Evolutionary conservation across 371 early-diverging fungal genomes (phyloP), one percentile per base, ranked within the genome.

Genomic region (Mortierella sp.): DNA sequence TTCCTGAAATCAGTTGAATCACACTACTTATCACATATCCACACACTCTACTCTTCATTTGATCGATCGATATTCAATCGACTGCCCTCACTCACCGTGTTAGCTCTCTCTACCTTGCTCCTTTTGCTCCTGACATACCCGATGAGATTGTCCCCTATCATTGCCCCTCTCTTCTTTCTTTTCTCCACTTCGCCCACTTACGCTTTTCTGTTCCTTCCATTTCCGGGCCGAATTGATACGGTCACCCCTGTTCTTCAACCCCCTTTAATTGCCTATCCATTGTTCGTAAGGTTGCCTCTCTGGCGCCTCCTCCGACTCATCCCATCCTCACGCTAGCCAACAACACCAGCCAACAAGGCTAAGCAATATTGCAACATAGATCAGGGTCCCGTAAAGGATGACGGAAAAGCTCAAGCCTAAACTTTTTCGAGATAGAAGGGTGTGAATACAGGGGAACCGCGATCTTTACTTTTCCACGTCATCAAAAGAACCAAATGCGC

Each of bases 101-200:
- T 44, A 44, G 46, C 55, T 55, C 10, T 11, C 27, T 58, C 58
- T 56, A 3, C 27, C 3, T 29, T 24, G 4, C 58, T 12, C 29
- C 29, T 18, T 56, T 56, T 56, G 27, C 11, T 63, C 63, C 63
- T 63, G 63, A 63, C 38, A 16, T 63, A 63, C 63, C 63, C 63
- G 63, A 63, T 63, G 29, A n/a, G 56, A 55, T 55, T n/a, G 27
- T 55, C 27, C 56, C 51, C 51, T 51, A 60, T n/a, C 60, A 32
- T 32, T 12, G 14, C 3, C 32, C 60, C 32, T 60, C 54, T 11
- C 29, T 29, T 11, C 29, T 29, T 32, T 35, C 38, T 5, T 16
- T 16, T 60, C 63, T 63, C 63, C 63, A 63, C 63, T 63, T 63
- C 63, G 63, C 63, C 63, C 63, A 63, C 63, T n/a, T 51, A 51